phyloP scores from a whole-genome alignment of 495 filamentous ascomycete genomes.

The Beverwykella pulmonaria region DNA sequence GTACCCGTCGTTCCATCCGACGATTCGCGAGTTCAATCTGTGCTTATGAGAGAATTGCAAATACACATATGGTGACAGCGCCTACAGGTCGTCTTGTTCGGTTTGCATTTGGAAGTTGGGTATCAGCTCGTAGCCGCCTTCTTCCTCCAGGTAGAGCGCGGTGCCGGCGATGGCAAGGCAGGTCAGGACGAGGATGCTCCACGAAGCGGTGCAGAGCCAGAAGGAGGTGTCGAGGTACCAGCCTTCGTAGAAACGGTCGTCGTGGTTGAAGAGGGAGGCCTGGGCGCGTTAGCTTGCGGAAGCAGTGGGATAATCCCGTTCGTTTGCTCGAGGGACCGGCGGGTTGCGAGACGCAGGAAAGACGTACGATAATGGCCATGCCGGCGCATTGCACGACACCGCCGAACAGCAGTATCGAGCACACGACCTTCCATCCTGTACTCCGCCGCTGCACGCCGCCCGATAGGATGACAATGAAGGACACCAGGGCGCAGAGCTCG shows the following conservation, averaged over 20 bases:
- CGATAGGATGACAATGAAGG: conserved; percentile 70
- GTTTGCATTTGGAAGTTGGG: conserved; percentile 40
- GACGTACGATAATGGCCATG: conserved; percentile 79
- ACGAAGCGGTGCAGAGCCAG: conserved; percentile 75
- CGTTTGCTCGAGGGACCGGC: background rate
- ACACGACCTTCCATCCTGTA: conserved; percentile 75
- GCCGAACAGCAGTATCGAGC: conserved; percentile 62
- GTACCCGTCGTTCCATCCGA: conserved; percentile 22
- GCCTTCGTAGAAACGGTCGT: conserved; percentile 82
- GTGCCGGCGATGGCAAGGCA: conserved; percentile 64
- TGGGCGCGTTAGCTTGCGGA: conserved; percentile 44
- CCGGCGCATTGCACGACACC: conserved; percentile 65
- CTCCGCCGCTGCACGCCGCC: conserved; percentile 78
- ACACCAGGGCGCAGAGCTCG: conserved; percentile 72
- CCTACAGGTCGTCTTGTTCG: conserved; percentile 30
- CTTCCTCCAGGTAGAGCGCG: conserved; percentile 68
- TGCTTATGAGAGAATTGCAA: background rate
- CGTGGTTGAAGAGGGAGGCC: conserved; percentile 82
- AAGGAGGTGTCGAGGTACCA: conserved; percentile 81
- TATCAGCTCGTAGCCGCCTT: conserved; percentile 84
- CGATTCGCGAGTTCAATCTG: conserved; percentile 15
- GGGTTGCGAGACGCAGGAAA: background rate
- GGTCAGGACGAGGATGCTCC: conserved; percentile 63
- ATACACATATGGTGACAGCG: background rate
- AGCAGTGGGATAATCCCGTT: background rate